Percentiles rank a stretch among this genome's conserved stretches.
Evolutionary conservation across 345 rosid species (phyloP).

Genomic region (Populus deltoides): DNA sequence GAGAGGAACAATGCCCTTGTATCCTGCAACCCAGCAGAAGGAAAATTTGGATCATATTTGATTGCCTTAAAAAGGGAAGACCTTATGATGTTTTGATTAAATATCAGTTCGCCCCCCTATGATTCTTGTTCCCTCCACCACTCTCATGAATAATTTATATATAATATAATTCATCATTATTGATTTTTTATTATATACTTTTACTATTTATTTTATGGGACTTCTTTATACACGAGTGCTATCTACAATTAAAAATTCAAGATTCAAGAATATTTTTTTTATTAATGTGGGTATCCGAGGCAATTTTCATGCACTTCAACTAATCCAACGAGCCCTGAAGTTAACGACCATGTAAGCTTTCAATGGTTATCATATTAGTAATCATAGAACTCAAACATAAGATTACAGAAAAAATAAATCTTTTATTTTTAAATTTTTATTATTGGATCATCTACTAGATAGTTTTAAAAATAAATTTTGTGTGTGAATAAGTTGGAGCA

Average conservation of each 20-base stretch:
- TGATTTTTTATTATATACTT: not conserved
- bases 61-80: not conserved
- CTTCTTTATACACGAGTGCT: not conserved
- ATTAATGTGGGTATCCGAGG: too few relatives aligned
- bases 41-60: not conserved
- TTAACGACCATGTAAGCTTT: too few relatives aligned
- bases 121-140: not conserved
- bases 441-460: too few relatives aligned
- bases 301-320: too few relatives aligned
- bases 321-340: too few relatives aligned
- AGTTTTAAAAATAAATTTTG: too few relatives aligned
- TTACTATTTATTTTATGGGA: not conserved
- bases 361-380: too few relatives aligned
- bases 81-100: not conserved
- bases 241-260: not conserved
- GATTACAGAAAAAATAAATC: too few relatives aligned
- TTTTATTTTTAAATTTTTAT: too few relatives aligned
- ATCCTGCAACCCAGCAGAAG: not conserved
- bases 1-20: not conserved
- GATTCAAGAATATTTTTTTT: too few relatives aligned
- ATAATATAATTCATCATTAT: not conserved
- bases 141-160: not conserved
- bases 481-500: not conserved
- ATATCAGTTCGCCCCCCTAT: not conserved
- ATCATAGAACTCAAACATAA: too few relatives aligned